Base-by-base conservation (phyloP, 495 filamentous ascomycete species). In the Hypoxylon lienhwacheense region DNA sequence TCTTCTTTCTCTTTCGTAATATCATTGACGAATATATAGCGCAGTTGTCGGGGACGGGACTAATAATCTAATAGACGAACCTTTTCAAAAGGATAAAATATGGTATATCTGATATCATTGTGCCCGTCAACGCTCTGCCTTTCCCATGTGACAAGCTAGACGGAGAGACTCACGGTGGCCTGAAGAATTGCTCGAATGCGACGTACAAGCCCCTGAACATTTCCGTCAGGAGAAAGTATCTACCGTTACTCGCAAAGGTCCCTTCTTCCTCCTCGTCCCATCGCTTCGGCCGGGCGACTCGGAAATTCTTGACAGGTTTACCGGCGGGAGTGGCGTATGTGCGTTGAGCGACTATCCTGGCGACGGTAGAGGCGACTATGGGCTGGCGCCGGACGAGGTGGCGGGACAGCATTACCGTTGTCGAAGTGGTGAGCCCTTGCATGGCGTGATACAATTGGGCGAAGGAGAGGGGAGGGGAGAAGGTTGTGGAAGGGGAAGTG, bases 81-180 rank as follows among this genome's bases (percentile, higher is more conserved):
- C 80, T 98, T 98, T 69, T 98, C 93, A 74, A 96, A 98, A 24
- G 93, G 93, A 67, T 98, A 98, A 77, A 85, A 95, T 68, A 98
- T 98, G 12, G 93, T 98, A 69, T 97, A 97, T 39, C 90, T 96
- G 54, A 29, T 19, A 31, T 16, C 31, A 25, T 53, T 5, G 5
- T 10, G 11, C 17, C 31, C 11, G 39, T 61, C 22, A 61, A 21
- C 21, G 33, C 37, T 19, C 4, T 11, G 6, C 1, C 25, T 29
- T 11, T 42, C 10, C 24, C 21, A 7, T 17, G 14, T 6, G 2
- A 7, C 17, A 43, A 15, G 12, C 19, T 7, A 4, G n/a, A 39
- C 16, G 1, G 33, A 11, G 19, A 20, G 12, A 90, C 90, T 83
- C 74, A 96, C 88, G 93, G 93, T 69, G 93, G 88, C 68, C 93